Percentiles rank a stretch among this genome's conserved stretches.
phyloP scores from a whole-genome alignment of 805 yeast species.

The Komagataella pseudopastoris region DNA sequence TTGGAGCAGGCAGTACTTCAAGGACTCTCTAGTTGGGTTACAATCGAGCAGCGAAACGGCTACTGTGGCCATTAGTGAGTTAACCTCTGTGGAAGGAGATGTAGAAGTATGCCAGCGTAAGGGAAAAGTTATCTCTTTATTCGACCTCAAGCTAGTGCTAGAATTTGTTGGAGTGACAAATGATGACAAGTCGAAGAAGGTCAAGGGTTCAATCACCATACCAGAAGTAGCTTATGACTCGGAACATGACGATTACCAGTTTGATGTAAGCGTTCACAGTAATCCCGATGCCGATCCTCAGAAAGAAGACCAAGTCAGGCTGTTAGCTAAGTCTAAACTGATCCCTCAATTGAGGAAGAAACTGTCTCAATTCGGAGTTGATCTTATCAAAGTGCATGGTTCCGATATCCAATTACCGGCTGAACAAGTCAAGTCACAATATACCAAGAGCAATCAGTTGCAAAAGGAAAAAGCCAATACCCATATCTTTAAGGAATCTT shows the following conservation, averaged over 20 bases:
- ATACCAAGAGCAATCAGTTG: slow-evolving; percentile 36
- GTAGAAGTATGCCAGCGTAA: slow-evolving; percentile 95
- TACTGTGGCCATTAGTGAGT: slow-evolving; percentile 22
- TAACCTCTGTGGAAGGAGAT: slow-evolving; percentile 76
- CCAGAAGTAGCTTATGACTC: slow-evolving; percentile 95
- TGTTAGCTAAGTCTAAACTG: slow-evolving; percentile 31
- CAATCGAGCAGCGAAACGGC: slow-evolving; percentile 18
- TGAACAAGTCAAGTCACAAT: slow-evolving; percentile 43
- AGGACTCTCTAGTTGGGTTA: slow-evolving; percentile 41
- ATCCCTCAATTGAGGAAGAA: slow-evolving; percentile 56
- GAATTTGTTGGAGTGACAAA: slow-evolving; percentile 36
- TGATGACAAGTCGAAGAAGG: slow-evolving; percentile 23
- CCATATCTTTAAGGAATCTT: slow-evolving; percentile 8
- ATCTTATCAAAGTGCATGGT: slow-evolving; percentile 64
- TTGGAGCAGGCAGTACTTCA: slow-evolving; percentile 78
- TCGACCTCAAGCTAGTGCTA: slow-evolving; percentile 62
- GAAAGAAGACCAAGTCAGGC: slow-evolving; percentile 38
- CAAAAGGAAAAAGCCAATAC: slow-evolving; percentile 16
- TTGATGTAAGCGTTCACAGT: slow-evolving; percentile 52
- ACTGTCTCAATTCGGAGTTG: slow-evolving; percentile 60
- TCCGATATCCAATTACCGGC: slow-evolving; percentile 55
- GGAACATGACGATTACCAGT: slow-evolving; percentile 74
- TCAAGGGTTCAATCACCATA: slow-evolving; percentile 61
- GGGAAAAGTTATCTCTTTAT: slow-evolving; percentile 87
- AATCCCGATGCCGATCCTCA: slow-evolving; percentile 30